These are phyloP conservation scores for Verbascum thapsus DNA, from an alignment of 257 asterid species.

Conservation along the genomic window DNA sequence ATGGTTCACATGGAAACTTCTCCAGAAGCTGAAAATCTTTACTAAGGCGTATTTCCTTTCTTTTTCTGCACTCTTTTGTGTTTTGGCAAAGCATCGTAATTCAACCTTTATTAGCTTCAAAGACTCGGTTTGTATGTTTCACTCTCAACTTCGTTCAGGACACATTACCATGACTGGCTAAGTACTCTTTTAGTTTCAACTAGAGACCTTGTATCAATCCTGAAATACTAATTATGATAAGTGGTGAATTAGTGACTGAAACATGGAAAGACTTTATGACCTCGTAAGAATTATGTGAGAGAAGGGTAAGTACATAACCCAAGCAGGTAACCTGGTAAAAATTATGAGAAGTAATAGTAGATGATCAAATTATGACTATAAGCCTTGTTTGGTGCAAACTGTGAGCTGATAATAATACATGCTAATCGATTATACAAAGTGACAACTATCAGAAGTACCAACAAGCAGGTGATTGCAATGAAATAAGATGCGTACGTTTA, in stretches of 20 bases:
- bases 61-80: not conserved
- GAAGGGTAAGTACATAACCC: no score
- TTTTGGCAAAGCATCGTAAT: not conserved
- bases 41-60: not conserved
- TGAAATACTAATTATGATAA: not conserved
- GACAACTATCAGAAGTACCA: no score
- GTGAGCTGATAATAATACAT: no score
- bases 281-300: no score
- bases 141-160: not conserved
- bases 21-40: conserved; percentile 4
- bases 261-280: not conserved
- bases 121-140: not conserved
- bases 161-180: not conserved
- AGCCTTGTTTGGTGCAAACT: no score
- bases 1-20: not conserved
- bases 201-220: not conserved
- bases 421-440: no score
- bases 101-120: not conserved
- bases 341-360: no score
- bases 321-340: no score
- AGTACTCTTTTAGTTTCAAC: not conserved
- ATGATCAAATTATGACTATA: no score
- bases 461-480: no score
- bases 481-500: no score
- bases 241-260: not conserved